phyloP scores from a whole-genome alignment of 805 yeast genomes.

The Priceomyces melissophilus region DNA sequence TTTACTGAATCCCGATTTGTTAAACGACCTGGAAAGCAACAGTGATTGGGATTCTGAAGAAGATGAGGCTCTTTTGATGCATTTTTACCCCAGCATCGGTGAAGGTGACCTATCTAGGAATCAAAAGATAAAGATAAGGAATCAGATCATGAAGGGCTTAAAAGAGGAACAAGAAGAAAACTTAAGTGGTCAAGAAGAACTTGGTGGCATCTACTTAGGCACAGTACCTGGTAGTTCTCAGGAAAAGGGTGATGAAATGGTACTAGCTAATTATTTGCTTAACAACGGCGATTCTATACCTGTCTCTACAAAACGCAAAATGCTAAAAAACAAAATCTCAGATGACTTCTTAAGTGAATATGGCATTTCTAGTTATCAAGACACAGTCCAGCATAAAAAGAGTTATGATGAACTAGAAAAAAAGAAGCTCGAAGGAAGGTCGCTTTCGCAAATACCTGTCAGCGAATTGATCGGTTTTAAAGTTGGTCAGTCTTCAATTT shows the following conservation, averaged over 20 bases:
- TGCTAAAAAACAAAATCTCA: conserved; percentile 26
- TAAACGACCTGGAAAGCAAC: conserved; percentile 25
- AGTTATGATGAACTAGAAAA: conserved; percentile 26
- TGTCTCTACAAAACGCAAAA: conserved; percentile 23
- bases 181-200: conserved; percentile 11
- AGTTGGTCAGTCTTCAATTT: conserved; percentile 26
- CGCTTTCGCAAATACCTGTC: conserved; percentile 22
- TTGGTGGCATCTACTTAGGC: conserved; percentile 40
- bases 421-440: conserved; percentile 13
- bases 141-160: conserved; percentile 29
- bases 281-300: conserved; percentile 8
- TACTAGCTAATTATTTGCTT: conserved; percentile 20
- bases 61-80: conserved; percentile 38
- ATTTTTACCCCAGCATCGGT: conserved; percentile 38
- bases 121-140: conserved; percentile 33
- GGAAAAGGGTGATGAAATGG: conserved; percentile 2
- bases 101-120: conserved; percentile 30
- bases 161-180: conserved; percentile 8
- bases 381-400: conserved; percentile 21
- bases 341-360: conserved; percentile 37
- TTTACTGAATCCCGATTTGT: conserved; percentile 4
- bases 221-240: conserved; percentile 8
- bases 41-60: conserved; percentile 40
- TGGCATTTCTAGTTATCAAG: conserved; percentile 30
- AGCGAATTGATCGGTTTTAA: conserved; percentile 33